phyloP scores from a whole-genome alignment of 192 early-diverging fungal species.

The Lunasporangiospora selenospora region DNA sequence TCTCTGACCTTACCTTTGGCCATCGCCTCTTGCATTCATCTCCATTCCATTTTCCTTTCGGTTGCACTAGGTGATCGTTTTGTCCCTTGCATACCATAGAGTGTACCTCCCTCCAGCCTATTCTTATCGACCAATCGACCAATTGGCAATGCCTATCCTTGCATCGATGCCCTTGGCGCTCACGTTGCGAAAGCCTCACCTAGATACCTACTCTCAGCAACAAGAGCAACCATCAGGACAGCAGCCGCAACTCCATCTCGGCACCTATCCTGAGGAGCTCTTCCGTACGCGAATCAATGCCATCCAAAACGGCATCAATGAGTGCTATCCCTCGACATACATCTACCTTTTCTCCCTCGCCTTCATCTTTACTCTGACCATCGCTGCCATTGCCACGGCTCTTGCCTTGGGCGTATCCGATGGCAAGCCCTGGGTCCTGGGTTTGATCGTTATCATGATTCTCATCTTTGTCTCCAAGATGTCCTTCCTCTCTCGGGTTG shows the following conservation, averaged over 20 bases:
- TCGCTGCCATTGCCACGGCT: slow-evolving; percentile 8
- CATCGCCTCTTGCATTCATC: not conserved
- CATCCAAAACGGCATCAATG: slow-evolving; percentile 14
- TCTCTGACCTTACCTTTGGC: not conserved
- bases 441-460: slow-evolving; percentile 31
- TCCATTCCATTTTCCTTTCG: not conserved
- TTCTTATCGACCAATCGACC: too few species aligned
- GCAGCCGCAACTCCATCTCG: slow-evolving; percentile 12
- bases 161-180: slow-evolving; percentile 15
- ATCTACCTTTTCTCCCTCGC: slow-evolving; percentile 24
- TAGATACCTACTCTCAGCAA: slow-evolving; percentile 4
- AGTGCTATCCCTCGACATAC: slow-evolving; percentile 11
- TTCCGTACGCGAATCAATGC: slow-evolving; percentile 17
- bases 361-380: slow-evolving; percentile 2
- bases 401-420: slow-evolving; percentile 22
- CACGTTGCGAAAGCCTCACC: slow-evolving; percentile 14
- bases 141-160: slow-evolving; percentile 21
- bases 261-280: slow-evolving; percentile 25
- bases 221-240: not conserved
- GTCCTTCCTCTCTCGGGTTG: slow-evolving; percentile 38
- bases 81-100: not conserved
- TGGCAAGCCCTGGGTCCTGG: slow-evolving; percentile 39
- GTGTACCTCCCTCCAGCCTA: not conserved
- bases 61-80: too few species aligned
- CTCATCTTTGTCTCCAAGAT: slow-evolving; percentile 34